A percentile compares a stretch with the other conserved stretches of the same genome.
phyloP scores from a whole-genome alignment of 805 yeast genomes.

The Candida chilensis region DNA sequence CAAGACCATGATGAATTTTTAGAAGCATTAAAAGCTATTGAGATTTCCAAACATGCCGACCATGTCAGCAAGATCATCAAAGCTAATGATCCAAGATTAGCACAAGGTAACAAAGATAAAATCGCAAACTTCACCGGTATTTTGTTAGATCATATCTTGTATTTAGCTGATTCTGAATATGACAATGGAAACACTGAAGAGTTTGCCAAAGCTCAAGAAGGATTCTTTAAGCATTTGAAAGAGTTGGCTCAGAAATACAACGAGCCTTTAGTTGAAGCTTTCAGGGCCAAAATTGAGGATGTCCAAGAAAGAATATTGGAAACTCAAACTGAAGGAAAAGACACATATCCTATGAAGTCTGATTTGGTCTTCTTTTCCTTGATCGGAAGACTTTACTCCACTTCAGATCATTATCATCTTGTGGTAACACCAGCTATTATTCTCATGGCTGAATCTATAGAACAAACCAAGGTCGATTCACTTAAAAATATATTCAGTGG shows the following conservation, averaged over 20 bases:
- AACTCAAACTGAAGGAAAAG: constrained; percentile 14
- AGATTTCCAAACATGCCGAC: constrained; percentile 31
- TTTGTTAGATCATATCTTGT: constrained; percentile 52
- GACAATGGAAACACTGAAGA: constrained; percentile 9
- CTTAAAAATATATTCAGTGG: constrained; percentile 45
- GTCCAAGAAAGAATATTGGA: constrained; percentile 42
- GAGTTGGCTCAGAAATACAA: constrained; percentile 58
- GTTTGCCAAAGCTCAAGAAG: constrained; percentile 25
- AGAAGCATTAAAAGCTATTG: constrained; percentile 17
- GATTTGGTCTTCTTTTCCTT: constrained; percentile 64
- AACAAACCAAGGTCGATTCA: constrained; percentile 32
- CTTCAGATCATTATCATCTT: constrained; percentile 92
- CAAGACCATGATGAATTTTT: constrained; percentile 31
- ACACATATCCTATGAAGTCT: constrained; percentile 27
- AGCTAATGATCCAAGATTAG: constrained; percentile 65
- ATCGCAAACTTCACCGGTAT: constrained; percentile 55
- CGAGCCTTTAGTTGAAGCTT: constrained; percentile 49
- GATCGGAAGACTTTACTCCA: constrained; percentile 76
- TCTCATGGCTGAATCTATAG: constrained; percentile 62
- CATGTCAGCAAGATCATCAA: constrained; percentile 48
- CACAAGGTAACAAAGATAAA: constrained; percentile 73
- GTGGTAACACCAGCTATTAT: constrained; percentile 80
- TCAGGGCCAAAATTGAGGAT: constrained; percentile 46
- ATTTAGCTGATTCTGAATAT: constrained; percentile 28
- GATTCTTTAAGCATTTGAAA: constrained; percentile 38